Percentiles rank a stretch among this genome's conserved stretches.
Evolutionary conservation across 2,329 filamentous ascomycete species (phyloP).

Genomic region (Fusarium sp.): DNA sequence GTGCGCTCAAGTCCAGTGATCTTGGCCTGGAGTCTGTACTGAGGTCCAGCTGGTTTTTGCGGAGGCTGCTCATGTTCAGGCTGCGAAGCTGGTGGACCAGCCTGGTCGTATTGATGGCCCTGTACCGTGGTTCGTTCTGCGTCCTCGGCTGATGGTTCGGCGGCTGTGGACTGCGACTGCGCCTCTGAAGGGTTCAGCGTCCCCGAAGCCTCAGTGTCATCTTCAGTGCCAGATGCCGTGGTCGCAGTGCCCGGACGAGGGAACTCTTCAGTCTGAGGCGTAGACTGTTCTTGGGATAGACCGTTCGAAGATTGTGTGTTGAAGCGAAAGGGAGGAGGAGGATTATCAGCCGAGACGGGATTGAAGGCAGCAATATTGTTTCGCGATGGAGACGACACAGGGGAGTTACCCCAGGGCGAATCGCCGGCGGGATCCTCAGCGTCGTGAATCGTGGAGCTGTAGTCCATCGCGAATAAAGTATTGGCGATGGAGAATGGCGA

Average conservation of each 20-base stretch:
- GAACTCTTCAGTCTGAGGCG: constrained; percentile 55
- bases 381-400: constrained; percentile 62
- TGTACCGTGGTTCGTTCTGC: constrained; percentile 34
- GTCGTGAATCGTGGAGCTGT: constrained; percentile 67
- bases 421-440: constrained; percentile 63
- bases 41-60: constrained; percentile 70
- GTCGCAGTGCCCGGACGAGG: constrained; percentile 61
- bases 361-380: constrained; percentile 59
- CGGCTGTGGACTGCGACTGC: constrained; percentile 35
- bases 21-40: constrained; percentile 91
- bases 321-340: constrained; percentile 59
- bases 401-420: constrained; percentile 69
- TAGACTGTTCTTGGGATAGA: constrained; percentile 52
- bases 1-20: constrained; percentile 93
- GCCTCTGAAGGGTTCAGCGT: constrained; percentile 37
- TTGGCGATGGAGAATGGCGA: constrained; percentile 19
- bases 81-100: constrained; percentile 36
- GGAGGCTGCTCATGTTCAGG: constrained; percentile 60
- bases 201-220: constrained; percentile 53
- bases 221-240: constrained; percentile 59
- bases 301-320: constrained; percentile 59
- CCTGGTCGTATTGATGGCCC: constrained; percentile 47
- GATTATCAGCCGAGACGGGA: constrained; percentile 53
- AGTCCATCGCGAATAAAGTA: constrained; percentile 62
- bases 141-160: constrained; percentile 26